Conservation (phyloP, 257 asterid species). For the Schizonepeta tenuifolia region DNA sequence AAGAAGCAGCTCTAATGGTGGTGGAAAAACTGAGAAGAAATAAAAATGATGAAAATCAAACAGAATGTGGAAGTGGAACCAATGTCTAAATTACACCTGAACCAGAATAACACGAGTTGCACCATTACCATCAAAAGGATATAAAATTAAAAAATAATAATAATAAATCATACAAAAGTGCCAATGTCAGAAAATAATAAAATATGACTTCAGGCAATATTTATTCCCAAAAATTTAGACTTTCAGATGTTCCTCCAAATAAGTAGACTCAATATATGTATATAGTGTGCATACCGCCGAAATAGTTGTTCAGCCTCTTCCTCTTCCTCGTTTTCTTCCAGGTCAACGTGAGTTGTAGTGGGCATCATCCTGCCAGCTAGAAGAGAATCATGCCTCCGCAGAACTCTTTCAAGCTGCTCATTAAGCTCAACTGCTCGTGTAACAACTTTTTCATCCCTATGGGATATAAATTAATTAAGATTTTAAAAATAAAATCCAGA, state of each 20-base stretch:
- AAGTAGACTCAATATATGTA: background rate
- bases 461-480: background rate
- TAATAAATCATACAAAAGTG: conserved; percentile 8
- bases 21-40: conserved; percentile 2
- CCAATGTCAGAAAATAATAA: conserved; percentile 7
- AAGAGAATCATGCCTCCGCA: conserved; percentile 81
- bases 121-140: background rate
- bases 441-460: conserved; percentile 47
- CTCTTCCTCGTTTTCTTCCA: conserved; percentile 62
- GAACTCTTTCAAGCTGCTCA: conserved; percentile 81
- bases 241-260: background rate
- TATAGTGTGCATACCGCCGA: conserved; percentile 57
- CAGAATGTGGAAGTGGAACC: conserved; percentile 4
- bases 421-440: conserved; percentile 79
- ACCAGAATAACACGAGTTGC: conserved; percentile 16
- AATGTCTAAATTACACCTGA: background rate
- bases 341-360: conserved; percentile 51
- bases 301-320: conserved; percentile 88
- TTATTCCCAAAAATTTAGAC: background rate
- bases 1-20: background rate
- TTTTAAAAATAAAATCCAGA: background rate
- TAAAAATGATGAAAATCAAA: background rate
- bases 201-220: background rate
- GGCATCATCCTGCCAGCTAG: conserved; percentile 55
- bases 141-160: background rate